Evolutionary conservation across 352 stramenopile species (phyloP).

Genomic region (Phytophthora multivora): DNA sequence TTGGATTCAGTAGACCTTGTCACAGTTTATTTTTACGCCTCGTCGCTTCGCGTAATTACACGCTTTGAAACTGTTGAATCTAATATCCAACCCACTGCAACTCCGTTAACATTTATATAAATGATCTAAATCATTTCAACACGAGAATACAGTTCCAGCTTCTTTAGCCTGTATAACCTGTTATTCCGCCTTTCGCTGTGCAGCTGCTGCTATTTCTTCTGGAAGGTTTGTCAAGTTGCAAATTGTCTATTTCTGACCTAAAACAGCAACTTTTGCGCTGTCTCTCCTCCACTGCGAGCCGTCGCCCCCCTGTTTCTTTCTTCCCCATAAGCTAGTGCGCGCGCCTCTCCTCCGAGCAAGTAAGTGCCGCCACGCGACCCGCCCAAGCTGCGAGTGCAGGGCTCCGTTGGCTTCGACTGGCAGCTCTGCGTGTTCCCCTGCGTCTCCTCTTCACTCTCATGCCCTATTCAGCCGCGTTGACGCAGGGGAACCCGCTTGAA

Average conservation of each 20-base stretch:
- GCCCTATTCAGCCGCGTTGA: not conserved
- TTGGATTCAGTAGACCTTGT: constrained; percentile 23
- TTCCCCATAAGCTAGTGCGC: constrained; percentile 40
- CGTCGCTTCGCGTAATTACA: constrained; percentile 33
- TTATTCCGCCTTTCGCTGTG: no score
- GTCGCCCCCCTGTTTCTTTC: constrained; percentile 47
- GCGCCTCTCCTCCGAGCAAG: constrained; percentile 30
- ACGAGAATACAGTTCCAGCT: not conserved
- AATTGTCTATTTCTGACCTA: constrained; percentile 32
- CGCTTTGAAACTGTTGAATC: not conserved
- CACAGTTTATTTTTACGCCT: constrained; percentile 32
- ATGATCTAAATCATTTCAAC: no score
- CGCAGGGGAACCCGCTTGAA: constrained; percentile 9
- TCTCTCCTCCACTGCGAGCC: constrained; percentile 37
- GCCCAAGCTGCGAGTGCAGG: constrained; percentile 3
- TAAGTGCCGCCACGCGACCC: constrained; percentile 19
- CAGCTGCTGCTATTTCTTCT: not conserved
- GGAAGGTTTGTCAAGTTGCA: not conserved
- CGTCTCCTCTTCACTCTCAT: constrained; percentile 1
- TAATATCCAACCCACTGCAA: not conserved
- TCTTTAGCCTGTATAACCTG: no score
- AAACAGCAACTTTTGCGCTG: constrained; percentile 22
- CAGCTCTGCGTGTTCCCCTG: constrained; percentile 15
- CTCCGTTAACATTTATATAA: constrained; percentile 2
- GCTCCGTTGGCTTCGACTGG: not conserved